phyloP scores from a whole-genome alignment of 83 land plant genomes.

The Thuja plicata region DNA sequence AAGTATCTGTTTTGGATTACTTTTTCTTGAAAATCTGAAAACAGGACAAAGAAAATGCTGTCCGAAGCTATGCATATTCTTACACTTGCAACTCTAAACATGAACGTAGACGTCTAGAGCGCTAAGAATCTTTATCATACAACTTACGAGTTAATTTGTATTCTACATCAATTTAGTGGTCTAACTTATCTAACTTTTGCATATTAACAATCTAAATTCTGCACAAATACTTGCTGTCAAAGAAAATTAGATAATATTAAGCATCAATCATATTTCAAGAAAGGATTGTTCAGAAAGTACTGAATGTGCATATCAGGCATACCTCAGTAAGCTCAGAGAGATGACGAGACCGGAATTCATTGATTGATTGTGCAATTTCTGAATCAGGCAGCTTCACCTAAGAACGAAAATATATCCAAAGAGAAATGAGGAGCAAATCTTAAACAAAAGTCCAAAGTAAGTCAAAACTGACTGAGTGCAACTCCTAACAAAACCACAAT shows the following conservation, averaged over 20 bases:
- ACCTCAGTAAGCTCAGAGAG: constrained; percentile 99
- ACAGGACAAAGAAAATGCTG: neutral
- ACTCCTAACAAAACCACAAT: neutral
- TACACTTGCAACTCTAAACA: neutral
- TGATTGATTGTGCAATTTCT: constrained; percentile 92
- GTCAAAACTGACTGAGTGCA: neutral
- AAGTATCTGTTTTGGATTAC: neutral
- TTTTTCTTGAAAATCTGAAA: neutral
- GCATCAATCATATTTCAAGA: neutral
- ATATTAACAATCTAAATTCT: neutral
- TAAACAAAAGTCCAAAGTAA: neutral
- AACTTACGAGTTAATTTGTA: neutral
- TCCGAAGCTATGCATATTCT: neutral
- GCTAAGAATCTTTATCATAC: neutral
- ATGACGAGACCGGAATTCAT: constrained; percentile 88
- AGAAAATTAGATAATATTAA: neutral
- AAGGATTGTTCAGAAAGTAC: neutral
- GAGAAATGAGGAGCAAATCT: neutral
- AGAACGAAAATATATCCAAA: constrained; percentile 9
- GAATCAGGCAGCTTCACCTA: constrained; percentile 92
- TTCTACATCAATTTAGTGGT: neutral
- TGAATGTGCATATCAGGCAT: constrained; percentile 9
- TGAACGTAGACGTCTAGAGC: neutral
- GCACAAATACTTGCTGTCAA: neutral
- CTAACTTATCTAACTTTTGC: neutral